Evolutionary conservation across 129 eudicot species (phyloP), one percentile per base, ranked within the genome.

Genomic region (Centrapalus pauciflorus): DNA sequence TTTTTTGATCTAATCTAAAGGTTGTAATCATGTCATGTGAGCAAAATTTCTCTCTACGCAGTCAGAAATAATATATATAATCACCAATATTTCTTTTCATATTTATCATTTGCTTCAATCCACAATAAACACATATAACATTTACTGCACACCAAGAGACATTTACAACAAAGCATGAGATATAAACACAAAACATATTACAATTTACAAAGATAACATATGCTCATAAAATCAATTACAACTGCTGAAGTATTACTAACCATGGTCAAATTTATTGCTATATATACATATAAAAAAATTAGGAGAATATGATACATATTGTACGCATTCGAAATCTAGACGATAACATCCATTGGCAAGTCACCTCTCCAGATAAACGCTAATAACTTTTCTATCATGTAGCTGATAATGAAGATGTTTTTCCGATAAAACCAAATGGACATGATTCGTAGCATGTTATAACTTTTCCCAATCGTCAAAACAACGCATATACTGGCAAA

Each of bases 371-470:
- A 32, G 62, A 51, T 12, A 50, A 30, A n/a, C 8, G 21, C 0
- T 1, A 16, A 50, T 5, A 67, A 33, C 61, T 33, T 67, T 30
- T 67, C 27, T 1, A 0, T 51, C 14, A 51, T 2, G 14, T 33
- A 67, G 24, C 12, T 51, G 0, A 13, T 25, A 67, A 9, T n/a
- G 0, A 7, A 7, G 23, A n/a, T 0, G 7, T 13, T 6, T 2
- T 51, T 67, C n/a, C 33, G 50, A 35, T 12, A 50, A 21, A 51
- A 50, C 72, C 72, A 51, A 20, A 19, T 21, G 49, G 13, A 54
- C n/a, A 51, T 6, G 72, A 33, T n/a, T 19, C 7, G 24, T 51
- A 51, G 0, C 29, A 19, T 20, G 33, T 19, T 19, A 33, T 17
- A 59, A 33, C 45, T 3, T 32, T 33, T 59, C 12, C 11, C 7